Evolutionary conservation across 441 rosid species (phyloP), one percentile per base, ranked within the genome.

Genomic region (Jatropha multifida): DNA sequence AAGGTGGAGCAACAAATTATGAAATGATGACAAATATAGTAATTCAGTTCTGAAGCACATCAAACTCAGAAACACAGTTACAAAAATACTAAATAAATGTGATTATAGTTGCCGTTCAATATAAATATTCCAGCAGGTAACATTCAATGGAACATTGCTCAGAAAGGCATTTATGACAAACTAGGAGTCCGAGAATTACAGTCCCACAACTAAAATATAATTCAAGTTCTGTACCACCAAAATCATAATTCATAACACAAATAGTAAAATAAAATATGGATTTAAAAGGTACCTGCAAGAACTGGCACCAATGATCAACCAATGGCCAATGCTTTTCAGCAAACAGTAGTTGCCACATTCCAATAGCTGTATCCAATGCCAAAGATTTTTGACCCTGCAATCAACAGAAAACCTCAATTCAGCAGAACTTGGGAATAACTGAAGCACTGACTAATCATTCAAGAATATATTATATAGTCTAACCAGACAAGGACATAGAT

Each of bases 301-400:
- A 95, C 78, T 93, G 92, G 85, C 99, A 95, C 99, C 99, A 93
- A 69, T 92, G 94, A 75, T 90, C 92, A 65, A 90, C 90, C 77
- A 93, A 69, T 4, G 96, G 91, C 94, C 97, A 92, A 51, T 86
- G 94, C 77, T 83, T 93, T 79, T 95, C 97, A 80, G 97, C 94
- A 83, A 95, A 92, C 41, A 95, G 83, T 84, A 92, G 82, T 76
- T 90, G 97, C 98, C 99, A 95, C 98, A 95, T 93, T 54, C 97
- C 99, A 63, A 96, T 96, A 62, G 97, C 97, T 23, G 97, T 91
- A 85, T 96, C 98, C 83, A 96, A 78, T 69, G 99, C 99, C 71
- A 96, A 85, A 68, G 98, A 94, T 78, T 96, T 96, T 81, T 96
- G 97, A 75, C 99, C 99, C 98, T 96, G 87, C 74, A 76, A 72